Percentiles rank a stretch among this genome's conserved stretches.
Conservation (phyloP, 2,329 filamentous ascomycete genomes). For the Rhynchosporium secalis region DNA sequence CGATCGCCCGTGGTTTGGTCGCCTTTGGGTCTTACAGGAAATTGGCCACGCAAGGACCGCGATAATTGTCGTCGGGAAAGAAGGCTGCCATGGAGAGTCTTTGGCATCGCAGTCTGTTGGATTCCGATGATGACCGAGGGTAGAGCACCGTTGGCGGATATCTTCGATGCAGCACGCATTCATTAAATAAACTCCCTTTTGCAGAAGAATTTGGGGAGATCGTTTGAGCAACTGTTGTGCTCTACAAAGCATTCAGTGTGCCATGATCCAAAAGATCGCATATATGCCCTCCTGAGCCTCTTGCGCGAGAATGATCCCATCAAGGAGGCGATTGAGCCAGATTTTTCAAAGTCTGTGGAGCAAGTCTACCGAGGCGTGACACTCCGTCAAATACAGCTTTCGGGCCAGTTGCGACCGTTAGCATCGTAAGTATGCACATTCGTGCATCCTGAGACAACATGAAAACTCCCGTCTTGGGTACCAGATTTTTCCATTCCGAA, state of each 20-base stretch:
- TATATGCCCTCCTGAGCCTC: background rate
- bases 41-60: background rate
- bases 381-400: background rate
- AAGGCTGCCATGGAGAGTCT: background rate
- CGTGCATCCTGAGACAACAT: background rate
- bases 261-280: conserved; percentile 1
- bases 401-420: background rate
- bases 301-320: background rate
- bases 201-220: background rate
- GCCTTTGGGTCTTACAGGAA: conserved; percentile 13
- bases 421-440: background rate
- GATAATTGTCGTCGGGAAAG: background rate
- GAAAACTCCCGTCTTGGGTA: background rate
- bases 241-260: background rate
- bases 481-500: background rate
- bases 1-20: conserved; percentile 7
- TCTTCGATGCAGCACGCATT: background rate
- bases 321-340: background rate
- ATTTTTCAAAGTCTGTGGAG: background rate
- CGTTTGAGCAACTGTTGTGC: background rate
- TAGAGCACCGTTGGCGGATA: background rate
- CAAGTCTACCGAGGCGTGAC: background rate
- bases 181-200: background rate
- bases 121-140: background rate
- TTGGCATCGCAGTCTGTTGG: background rate